Evolutionary conservation across 1,139 yeast genomes (phyloP).

Genomic region (Keqinozyma sinolaborantium): DNA sequence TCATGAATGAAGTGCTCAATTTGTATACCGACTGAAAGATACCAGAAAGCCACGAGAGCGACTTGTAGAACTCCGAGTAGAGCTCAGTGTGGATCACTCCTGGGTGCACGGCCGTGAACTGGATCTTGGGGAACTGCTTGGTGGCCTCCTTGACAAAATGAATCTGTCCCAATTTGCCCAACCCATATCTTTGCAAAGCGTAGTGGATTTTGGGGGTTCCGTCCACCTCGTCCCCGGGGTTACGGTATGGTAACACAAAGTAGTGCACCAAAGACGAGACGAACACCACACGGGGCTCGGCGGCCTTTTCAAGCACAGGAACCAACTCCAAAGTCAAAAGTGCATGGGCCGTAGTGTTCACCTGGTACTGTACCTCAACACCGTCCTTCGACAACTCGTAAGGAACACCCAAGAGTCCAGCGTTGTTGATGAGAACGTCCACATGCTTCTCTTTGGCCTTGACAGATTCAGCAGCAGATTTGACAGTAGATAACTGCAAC

Average conservation of each 20-base stretch:
- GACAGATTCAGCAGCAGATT: constrained; percentile 25
- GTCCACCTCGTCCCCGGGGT: constrained; percentile 22
- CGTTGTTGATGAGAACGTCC: constrained; percentile 37
- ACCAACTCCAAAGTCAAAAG: constrained; percentile 29
- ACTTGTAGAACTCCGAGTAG: constrained; percentile 19
- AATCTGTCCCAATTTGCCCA: constrained; percentile 31
- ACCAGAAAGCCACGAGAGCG: constrained; percentile 14
- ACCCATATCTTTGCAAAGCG: constrained; percentile 34
- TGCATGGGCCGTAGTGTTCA: constrained; percentile 33
- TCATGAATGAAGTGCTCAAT: constrained; percentile 14
- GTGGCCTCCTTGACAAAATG: constrained; percentile 28
- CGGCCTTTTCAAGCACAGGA: constrained; percentile 22
- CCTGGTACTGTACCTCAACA: constrained; percentile 42
- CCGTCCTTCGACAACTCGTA: constrained; percentile 32
- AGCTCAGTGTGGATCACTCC: constrained; percentile 38
- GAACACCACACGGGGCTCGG: constrained; percentile 29
- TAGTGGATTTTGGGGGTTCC: constrained; percentile 20
- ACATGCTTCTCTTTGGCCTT: constrained; percentile 21
- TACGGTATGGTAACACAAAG: constrained; percentile 18
- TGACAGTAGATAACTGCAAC: constrained; percentile 26
- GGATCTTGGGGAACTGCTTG: constrained; percentile 25
- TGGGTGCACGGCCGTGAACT: constrained; percentile 36
- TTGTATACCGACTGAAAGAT: constrained; percentile 14
- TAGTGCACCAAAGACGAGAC: constrained; percentile 35
- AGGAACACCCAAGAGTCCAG: constrained; percentile 42